Percentiles rank a stretch among this genome's conserved stretches.
Evolutionary conservation across 345 rosid genomes (phyloP).

Genomic region (Syzygium aromaticum): DNA sequence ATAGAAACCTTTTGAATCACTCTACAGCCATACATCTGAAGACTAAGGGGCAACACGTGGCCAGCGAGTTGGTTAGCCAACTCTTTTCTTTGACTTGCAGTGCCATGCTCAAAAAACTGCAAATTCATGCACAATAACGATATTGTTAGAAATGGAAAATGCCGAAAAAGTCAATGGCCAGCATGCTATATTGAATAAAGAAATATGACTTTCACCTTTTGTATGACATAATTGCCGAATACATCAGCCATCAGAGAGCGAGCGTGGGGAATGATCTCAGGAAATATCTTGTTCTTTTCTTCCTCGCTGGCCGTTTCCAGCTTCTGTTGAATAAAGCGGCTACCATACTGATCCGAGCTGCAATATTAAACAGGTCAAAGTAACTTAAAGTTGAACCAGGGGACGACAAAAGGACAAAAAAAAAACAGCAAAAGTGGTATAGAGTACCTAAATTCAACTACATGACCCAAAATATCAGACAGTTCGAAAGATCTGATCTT

Average conservation of each 20-base stretch:
- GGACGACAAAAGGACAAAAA: neutral
- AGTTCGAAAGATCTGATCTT: constrained; percentile 70
- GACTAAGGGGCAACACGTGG: constrained; percentile 77
- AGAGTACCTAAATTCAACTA: constrained; percentile 82
- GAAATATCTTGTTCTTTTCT: constrained; percentile 73
- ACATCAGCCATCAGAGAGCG: constrained; percentile 96
- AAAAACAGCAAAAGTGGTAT: neutral
- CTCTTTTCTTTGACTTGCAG: constrained; percentile 67
- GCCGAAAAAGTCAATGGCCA: neutral
- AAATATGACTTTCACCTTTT: constrained; percentile 40
- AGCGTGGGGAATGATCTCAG: constrained; percentile 75
- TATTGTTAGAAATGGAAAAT: neutral
- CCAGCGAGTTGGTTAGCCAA: constrained; percentile 72
- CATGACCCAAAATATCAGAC: constrained; percentile 59
- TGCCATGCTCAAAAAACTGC: constrained; percentile 93
- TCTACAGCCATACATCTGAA: constrained; percentile 99
- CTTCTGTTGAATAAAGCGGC: constrained; percentile 98
- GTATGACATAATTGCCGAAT: constrained; percentile 95
- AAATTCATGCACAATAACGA: constrained; percentile 14
- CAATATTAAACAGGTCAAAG: constrained; percentile 11
- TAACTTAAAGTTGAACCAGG: neutral
- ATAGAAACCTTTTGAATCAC: constrained; percentile 87
- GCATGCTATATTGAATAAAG: neutral
- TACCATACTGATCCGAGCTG: constrained; percentile 94
- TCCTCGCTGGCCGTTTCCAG: constrained; percentile 69